Percentiles rank a stretch among this genome's conserved stretches.
phyloP scores from a whole-genome alignment of 2,329 filamentous ascomycete species.

The Alternaria consortialis region DNA sequence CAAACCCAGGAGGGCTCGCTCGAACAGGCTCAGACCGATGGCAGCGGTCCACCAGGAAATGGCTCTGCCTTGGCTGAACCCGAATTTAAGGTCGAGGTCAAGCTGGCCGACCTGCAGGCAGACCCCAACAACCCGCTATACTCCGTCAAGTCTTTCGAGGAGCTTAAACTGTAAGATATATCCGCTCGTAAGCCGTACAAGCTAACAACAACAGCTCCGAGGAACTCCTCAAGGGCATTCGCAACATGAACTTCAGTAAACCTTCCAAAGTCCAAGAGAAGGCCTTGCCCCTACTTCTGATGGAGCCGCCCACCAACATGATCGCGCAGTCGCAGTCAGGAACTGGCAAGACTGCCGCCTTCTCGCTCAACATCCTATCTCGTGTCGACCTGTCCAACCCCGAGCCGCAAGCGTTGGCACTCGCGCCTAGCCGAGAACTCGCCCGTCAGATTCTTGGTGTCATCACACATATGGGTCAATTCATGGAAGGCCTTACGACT shows the following conservation, averaged over 20 bases:
- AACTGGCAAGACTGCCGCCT: conserved; percentile 97
- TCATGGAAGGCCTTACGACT: conserved; percentile 77
- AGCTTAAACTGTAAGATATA: conserved; percentile 81
- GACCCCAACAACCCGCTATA: conserved; percentile 88
- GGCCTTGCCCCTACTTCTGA: conserved; percentile 87
- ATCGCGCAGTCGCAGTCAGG: conserved; percentile 99
- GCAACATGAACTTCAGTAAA: conserved; percentile 89
- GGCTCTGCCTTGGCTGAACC: conserved; percentile 68
- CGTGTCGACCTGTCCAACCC: conserved; percentile 78
- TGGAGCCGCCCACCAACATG: conserved; percentile 88
- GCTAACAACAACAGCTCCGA: conserved; percentile 33
- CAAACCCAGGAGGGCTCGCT: conserved; percentile 10
- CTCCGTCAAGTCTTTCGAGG: conserved; percentile 83
- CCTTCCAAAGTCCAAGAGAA: conserved; percentile 98
- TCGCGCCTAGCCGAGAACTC: conserved; percentile 93
- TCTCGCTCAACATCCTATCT: conserved; percentile 89
- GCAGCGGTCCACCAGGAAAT: conserved; percentile 53
- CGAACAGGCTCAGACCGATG: conserved; percentile 55
- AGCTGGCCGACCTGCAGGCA: conserved; percentile 86
- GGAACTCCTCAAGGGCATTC: conserved; percentile 68
- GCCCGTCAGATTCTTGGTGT: conserved; percentile 94
- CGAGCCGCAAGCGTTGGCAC: conserved; percentile 83
- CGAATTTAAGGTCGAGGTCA: conserved; percentile 89
- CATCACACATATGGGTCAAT: conserved; percentile 82
- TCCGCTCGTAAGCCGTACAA: not conserved